Evolutionary conservation across 1,284 basidiomycete genomes (phyloP).

Genomic region (Pisolithus thermaeus): DNA sequence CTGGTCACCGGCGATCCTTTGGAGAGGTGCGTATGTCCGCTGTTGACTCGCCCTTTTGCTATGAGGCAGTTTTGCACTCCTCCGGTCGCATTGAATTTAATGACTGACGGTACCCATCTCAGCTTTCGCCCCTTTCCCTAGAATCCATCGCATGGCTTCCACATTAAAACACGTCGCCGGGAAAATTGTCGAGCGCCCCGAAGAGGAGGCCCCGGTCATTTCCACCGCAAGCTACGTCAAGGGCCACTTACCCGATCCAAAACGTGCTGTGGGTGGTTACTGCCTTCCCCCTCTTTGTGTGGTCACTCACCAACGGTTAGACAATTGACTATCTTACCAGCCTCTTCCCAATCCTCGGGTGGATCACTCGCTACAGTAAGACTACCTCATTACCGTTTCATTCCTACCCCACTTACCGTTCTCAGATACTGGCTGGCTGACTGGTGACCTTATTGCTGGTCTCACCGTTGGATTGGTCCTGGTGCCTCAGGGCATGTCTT

Average conservation of each 20-base stretch:
- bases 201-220: slow-evolving; percentile 51
- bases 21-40: too few species aligned
- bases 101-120: too few species aligned
- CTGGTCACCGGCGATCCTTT: too few species aligned
- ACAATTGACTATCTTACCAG: slow-evolving; percentile 54
- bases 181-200: slow-evolving; percentile 54
- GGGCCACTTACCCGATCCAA: slow-evolving; percentile 38
- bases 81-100: too few species aligned
- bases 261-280: slow-evolving; percentile 37
- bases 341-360: slow-evolving; percentile 79
- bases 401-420: slow-evolving; percentile 5
- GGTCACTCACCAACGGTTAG: slow-evolving; percentile 31
- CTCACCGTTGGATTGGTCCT: slow-evolving; percentile 89
- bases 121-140: background rate
- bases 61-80: too few species aligned
- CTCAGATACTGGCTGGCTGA: slow-evolving; percentile 65
- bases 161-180: slow-evolving; percentile 50
- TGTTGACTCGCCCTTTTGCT: too few species aligned
- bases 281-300: slow-evolving; percentile 5
- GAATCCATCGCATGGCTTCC: slow-evolving; percentile 33
- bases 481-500: slow-evolving; percentile 86
- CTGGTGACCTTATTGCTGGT: slow-evolving; percentile 83
- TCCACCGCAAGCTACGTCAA: slow-evolving; percentile 50
- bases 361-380: slow-evolving; percentile 82
- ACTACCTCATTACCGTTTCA: background rate